Base-by-base conservation (phyloP, 805 yeast genomes). In the Kluyveromyces lactis region DNA sequence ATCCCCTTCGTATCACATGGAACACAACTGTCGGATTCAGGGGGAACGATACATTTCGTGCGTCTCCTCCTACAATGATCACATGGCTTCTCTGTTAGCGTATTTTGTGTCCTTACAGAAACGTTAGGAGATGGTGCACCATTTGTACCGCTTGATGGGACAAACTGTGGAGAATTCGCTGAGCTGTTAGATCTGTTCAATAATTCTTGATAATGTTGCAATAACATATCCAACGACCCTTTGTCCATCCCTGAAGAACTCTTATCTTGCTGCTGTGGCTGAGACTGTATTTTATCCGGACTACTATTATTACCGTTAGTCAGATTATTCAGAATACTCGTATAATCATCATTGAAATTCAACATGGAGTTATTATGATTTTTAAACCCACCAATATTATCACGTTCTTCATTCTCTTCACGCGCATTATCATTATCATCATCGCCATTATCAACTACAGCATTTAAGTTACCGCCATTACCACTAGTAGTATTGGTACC, bases 21-120 rank as follows among this genome's bases (percentile, higher is more conserved):
- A 30, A 75, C 77, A 62, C 94, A 87, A 48, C 72, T 75, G 39
- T 71, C 65, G 35, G 79, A 61, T 42, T 75, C 77, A 2, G 85
- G 81, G 2, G 73, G 67, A 49, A 79, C 67, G 18, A 84, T 80
- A 66, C 97, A 89, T 47, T 83, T 77, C 17, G 82, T 81, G 54
- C 84, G 85, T 35, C 89, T 69, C 42, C 87, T 66, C 31, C 94
- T 69, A 59, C 97, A 89, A 49, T 80, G 86, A 53, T 85, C 95
- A 55, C 96, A 87, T 1, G 94, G 90, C 6, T 48, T 44, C 15
- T 45, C 50, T 6, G 48, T 47, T 9, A 9, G 8, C 13, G 41
- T 39, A n/a, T n/a, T n/a, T 9, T 32, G 33, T 1, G 49, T 35
- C 26, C 41, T 45, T 3, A 8, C 26, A 7, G 32, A 13, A 7